Base-by-base conservation (phyloP, 1,284 basidiomycete species). In the Lignosus rhinocerotis region DNA sequence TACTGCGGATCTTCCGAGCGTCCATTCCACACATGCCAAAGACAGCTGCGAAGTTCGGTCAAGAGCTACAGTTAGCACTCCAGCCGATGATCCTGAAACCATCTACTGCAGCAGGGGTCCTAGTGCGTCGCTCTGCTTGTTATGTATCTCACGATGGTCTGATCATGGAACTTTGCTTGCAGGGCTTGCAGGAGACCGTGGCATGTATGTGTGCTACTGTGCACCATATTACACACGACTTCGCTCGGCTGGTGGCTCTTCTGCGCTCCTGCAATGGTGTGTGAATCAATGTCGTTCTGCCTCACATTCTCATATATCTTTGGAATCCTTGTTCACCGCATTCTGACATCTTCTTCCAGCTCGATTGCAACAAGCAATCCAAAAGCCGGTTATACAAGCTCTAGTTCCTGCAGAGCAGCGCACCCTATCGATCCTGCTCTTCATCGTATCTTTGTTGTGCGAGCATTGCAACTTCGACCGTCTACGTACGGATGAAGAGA, bases 161-260 rank as follows among this genome's bases (percentile, higher is more conserved):
- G 17, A 34, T 25, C 8, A 10, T 34, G 34, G 30, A 31, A 14
- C 36, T 31, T 39, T 11, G 34, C 32, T 17, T 53, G 9, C 62
- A 94, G 88, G 86, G 88, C 31, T 73, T 97, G 36, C 93, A 96
- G 74, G 95, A 97, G 73, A 86, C 88, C 8, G 89, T 99, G 11
- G 92, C 92, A 0, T 98, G 96, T 67, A 88, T 96, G 75, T 96
- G 95, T 70, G 83, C 85, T 0, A 89, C 93, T 2, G 88, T 96
- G 1, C 86, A 87, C 51, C 76, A 92, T 66, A 81, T 98, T 32
- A 98, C 97, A 0, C 88, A 93, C 64, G 93, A 97, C 66, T 96
- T 88, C 67, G 74, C 75, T 12, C 82, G 87, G 25, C 78, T 98
- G 14, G 82, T 93, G 19, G 87, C 85, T 36, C 80, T 97, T 3